Conservation (phyloP, 352 stramenopile genomes). For the Albugo laibachii region DNA sequence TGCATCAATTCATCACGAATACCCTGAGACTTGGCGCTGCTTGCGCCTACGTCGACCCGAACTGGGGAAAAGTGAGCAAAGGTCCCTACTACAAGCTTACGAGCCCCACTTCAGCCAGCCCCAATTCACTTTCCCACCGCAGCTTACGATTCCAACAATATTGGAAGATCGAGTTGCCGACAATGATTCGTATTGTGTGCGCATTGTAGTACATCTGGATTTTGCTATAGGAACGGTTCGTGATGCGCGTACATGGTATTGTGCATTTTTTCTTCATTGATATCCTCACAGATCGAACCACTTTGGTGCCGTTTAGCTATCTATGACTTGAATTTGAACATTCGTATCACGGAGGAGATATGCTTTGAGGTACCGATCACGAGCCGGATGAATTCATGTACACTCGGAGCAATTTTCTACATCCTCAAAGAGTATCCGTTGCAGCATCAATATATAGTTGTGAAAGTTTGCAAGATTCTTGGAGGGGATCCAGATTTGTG, state of each 20-base stretch:
- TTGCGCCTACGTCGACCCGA: too few relatives aligned
- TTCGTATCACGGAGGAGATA: slow-evolving; percentile 43
- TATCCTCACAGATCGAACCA: slow-evolving; percentile 25
- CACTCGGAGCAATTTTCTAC: slow-evolving; percentile 26
- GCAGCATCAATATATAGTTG: slow-evolving; percentile 31
- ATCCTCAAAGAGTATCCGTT: slow-evolving; percentile 22
- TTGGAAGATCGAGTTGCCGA: slow-evolving; percentile 24
- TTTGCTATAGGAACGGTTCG: slow-evolving; percentile 33
- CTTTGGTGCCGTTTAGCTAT: slow-evolving; percentile 32
- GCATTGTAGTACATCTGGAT: slow-evolving; percentile 19
- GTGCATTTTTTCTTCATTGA: not conserved
- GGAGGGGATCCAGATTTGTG: slow-evolving; percentile 11
- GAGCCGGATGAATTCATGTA: not conserved
- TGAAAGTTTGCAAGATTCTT: slow-evolving; percentile 48
- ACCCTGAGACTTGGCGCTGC: too few relatives aligned
- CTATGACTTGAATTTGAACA: slow-evolving; percentile 34
- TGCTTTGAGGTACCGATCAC: slow-evolving; percentile 20
- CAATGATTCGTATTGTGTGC: slow-evolving; percentile 24
- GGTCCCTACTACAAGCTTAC: slow-evolving; percentile 39
- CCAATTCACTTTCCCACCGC: slow-evolving; percentile 25
- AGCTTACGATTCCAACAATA: slow-evolving; percentile 16
- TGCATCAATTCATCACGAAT: too few relatives aligned
- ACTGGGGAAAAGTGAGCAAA: slow-evolving; percentile 3
- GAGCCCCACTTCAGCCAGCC: slow-evolving; percentile 22
- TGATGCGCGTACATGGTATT: not conserved